A percentile compares a stretch with the other conserved stretches of the same genome.
Evolutionary conservation across 805 yeast genomes (phyloP).

Genomic region (Candida suzukii): DNA sequence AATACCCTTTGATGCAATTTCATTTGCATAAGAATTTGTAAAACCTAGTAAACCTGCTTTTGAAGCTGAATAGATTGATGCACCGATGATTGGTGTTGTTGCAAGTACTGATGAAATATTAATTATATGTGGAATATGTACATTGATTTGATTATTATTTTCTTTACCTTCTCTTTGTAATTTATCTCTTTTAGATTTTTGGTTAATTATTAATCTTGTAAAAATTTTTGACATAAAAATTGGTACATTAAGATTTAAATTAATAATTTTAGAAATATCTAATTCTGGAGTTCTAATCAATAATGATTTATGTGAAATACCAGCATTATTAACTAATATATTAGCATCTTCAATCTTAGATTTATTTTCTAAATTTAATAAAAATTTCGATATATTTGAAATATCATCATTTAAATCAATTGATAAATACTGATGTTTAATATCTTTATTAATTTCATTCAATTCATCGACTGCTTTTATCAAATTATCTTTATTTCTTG

Average conservation of each 20-base stretch:
- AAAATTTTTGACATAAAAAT: constrained; percentile 51
- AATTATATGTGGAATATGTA: constrained; percentile 33
- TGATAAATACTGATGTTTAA: constrained; percentile 24
- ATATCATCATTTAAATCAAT: constrained; percentile 27
- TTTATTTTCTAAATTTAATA: constrained; percentile 12
- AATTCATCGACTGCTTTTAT: constrained; percentile 13
- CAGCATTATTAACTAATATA: constrained; percentile 59
- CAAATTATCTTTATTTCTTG: constrained; percentile 38
- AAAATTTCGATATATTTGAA: constrained; percentile 6
- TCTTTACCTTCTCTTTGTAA: background rate
- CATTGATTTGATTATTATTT: background rate
- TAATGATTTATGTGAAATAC: constrained; percentile 52
- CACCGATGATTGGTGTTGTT: constrained; percentile 39
- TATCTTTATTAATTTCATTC: constrained; percentile 12
- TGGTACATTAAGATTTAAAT: constrained; percentile 54
- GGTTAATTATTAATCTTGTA: constrained; percentile 36
- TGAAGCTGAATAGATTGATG: constrained; percentile 59
- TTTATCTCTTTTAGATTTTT: background rate
- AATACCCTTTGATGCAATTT: constrained; percentile 43
- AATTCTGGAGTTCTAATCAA: constrained; percentile 34
- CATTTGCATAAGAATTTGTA: constrained; percentile 51
- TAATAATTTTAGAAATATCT: constrained; percentile 39
- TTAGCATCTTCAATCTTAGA: constrained; percentile 31
- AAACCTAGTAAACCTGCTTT: constrained; percentile 67
- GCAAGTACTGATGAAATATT: constrained; percentile 66